Base-by-base conservation (phyloP, 768 basidiomycete species). In the Lyophyllum semitale region DNA sequence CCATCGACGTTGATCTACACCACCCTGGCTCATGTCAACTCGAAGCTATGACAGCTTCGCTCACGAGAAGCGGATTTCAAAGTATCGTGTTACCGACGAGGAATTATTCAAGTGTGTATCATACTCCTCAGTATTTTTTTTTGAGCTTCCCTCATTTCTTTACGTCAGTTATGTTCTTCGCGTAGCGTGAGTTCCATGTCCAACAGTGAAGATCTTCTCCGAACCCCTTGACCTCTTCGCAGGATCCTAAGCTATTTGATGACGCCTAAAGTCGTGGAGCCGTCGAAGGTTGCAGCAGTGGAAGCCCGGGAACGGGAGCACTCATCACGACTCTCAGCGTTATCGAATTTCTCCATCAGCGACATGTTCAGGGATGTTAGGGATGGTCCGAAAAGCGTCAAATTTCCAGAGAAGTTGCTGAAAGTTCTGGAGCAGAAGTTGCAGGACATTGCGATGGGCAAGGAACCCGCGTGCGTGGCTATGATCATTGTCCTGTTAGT, bases 361-460 rank as follows among this genome's bases (percentile, higher is more conserved):
- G 92, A 93, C 68, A 77, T 93, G 69, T 90, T 91, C 76, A 87
- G 87, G 68, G 91, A 90, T 62, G 80, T 84, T 53, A 72, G 85
- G 57, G 89, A 88, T 71, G 87, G 91, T 5, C 83, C 85, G 51
- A 93, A 90, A 75, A 89, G 84, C 57, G 89, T 91, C 66, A 93
- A 91, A 68, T 98, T 95, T 69, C 95, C 96, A 0, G 94, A 98
- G 73, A 95, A 94, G 72, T 75, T 97, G 55, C 68, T 98, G 53
- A 98, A 95, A 73, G 88, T 91, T 8, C 74, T 99, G 58, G 95
- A 97, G 69, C 83, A 87, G 72, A 91, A 87, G 71, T 70, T 98
- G 71, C 89, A 95, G 75, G 84, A 88, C 61, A 94, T 98, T 61
- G 93, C 93, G 8, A 93, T 95, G 88, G 95, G 93, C 3, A 90